phyloP scores from a whole-genome alignment of 176 grass and related monocot species.

The Eleusine coracana region DNA sequence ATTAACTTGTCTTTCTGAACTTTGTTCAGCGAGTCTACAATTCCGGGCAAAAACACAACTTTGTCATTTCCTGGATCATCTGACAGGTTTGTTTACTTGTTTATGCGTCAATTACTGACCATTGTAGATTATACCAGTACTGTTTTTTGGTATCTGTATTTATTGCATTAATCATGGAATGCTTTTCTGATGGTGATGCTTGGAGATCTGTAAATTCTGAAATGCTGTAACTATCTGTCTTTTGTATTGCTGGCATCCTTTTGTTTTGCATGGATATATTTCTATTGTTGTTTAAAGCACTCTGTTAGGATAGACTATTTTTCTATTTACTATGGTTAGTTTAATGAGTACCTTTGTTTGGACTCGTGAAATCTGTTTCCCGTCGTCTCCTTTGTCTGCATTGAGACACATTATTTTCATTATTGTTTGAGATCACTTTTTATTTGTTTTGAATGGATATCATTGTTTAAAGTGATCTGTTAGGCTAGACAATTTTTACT shows the following conservation, averaged over 20 bases:
- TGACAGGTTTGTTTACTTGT: constrained; percentile 62
- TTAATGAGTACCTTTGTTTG: neutral
- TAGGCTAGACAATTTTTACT: no score
- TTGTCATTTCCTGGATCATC: constrained; percentile 67
- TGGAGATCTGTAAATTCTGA: neutral
- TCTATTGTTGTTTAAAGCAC: neutral
- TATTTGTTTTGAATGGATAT: neutral
- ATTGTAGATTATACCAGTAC: constrained; percentile 19
- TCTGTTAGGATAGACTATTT: neutral
- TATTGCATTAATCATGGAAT: neutral
- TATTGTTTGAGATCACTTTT: no score
- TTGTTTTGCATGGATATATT: neutral
- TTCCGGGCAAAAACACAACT: constrained; percentile 71
- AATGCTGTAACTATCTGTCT: neutral
- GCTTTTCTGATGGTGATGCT: neutral
- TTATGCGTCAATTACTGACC: constrained; percentile 26
- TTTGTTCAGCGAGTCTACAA: constrained; percentile 55
- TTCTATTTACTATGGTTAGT: neutral
- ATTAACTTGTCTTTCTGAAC: neutral
- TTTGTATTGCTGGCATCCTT: neutral
- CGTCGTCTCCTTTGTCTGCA: no score
- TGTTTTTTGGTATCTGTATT: neutral
- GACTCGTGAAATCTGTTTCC: neutral
- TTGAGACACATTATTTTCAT: no score
- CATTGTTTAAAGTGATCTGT: no score